phyloP scores from a whole-genome alignment of 2,329 filamentous ascomycete species.

The Trichoderma breve region DNA sequence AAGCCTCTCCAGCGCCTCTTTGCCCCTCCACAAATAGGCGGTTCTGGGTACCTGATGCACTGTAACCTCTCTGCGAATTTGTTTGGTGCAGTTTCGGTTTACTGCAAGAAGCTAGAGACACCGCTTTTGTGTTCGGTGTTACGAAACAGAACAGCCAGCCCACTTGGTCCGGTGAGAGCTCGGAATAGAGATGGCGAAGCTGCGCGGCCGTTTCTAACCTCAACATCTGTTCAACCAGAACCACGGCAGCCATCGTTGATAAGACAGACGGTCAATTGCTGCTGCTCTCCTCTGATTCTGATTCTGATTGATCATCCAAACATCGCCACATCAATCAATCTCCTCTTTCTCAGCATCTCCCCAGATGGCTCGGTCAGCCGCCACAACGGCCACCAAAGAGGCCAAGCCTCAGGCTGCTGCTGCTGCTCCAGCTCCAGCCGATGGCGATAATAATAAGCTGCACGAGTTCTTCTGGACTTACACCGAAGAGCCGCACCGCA shows the following conservation, averaged over 20 bases:
- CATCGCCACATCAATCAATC: too few species aligned
- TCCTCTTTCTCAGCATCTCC: not conserved
- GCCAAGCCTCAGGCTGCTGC: slow-evolving; percentile 30
- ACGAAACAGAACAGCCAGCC: not conserved
- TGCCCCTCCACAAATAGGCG: not conserved
- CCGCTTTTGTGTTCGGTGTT: slow-evolving; percentile 1
- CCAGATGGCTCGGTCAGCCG: slow-evolving; percentile 16
- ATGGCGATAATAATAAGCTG: slow-evolving; percentile 32
- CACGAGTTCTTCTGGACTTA: slow-evolving; percentile 94
- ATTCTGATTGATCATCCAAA: not conserved
- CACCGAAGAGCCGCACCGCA: slow-evolving; percentile 94
- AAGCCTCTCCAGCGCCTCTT: not conserved
- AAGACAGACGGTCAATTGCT: not conserved
- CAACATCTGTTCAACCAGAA: not conserved
- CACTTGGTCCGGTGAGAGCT: not conserved
- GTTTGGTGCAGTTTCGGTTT: not conserved
- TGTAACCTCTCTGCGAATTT: not conserved
- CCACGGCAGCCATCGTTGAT: too few species aligned
- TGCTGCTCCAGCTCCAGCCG: slow-evolving; percentile 17
- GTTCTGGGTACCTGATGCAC: not conserved
- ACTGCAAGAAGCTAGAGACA: slow-evolving; percentile 4
- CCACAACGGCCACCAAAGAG: slow-evolving; percentile 34
- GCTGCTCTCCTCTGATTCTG: not conserved
- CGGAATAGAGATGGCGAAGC: not conserved
- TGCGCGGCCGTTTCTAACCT: not conserved